Percentiles rank a stretch among this genome's conserved stretches.
These are phyloP conservation scores for Austroboletus novae-zelandiae DNA, from an alignment of 1,284 basidiomycete species.

Conservation along the genomic window DNA sequence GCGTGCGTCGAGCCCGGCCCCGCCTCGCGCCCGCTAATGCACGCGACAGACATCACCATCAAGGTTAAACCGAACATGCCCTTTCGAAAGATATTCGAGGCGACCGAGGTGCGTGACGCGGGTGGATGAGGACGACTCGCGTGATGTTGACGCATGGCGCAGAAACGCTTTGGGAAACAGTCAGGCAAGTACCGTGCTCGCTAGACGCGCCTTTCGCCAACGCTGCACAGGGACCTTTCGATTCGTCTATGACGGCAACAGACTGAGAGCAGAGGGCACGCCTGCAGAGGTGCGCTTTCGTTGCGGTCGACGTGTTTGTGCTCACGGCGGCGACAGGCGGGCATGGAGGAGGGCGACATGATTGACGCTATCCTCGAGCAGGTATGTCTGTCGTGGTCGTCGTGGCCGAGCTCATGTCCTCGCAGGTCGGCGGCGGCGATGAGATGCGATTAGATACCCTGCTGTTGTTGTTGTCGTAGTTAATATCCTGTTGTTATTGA, in stretches of 20 bases:
- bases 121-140: not conserved
- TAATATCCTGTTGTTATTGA: no score
- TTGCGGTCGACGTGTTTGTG: not conserved
- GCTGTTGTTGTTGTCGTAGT: not conserved
- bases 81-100: constrained; percentile 66
- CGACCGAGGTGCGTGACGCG: constrained; percentile 51
- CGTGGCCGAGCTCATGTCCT: not conserved
- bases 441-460: not conserved
- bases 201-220: not conserved
- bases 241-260: constrained; percentile 52
- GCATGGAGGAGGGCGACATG: constrained; percentile 30
- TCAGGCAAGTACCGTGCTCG: constrained; percentile 38
- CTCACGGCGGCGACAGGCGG: constrained; percentile 13
- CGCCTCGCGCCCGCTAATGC: not conserved
- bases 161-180: constrained; percentile 62
- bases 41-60: constrained; percentile 53
- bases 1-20: constrained; percentile 27
- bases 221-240: constrained; percentile 49
- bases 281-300: constrained; percentile 45
- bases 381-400: constrained; percentile 12
- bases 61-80: constrained; percentile 62
- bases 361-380: constrained; percentile 31
- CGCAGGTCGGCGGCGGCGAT: constrained; percentile 16
- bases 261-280: constrained; percentile 48
- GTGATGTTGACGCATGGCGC: not conserved